These are phyloP conservation scores for Noccaea bulbosa DNA, from an alignment of 345 rosid genomes.

Conservation along the genomic window DNA sequence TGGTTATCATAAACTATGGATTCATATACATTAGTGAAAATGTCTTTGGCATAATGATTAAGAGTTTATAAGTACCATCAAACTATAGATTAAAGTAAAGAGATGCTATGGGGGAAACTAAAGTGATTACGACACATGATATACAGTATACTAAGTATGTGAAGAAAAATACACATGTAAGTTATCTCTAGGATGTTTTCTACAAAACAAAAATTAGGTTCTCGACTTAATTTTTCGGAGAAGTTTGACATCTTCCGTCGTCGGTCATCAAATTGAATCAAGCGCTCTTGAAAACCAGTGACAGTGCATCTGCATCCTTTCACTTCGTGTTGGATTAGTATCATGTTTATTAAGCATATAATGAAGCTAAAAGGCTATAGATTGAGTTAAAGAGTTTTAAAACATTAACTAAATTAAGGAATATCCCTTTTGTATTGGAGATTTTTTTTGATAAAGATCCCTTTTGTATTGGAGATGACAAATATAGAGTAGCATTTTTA, in stretches of 20 bases:
- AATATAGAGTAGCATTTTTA: slow-evolving; percentile 38
- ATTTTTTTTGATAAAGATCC: too few species aligned
- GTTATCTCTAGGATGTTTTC: slow-evolving; percentile 7
- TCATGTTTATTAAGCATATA: slow-evolving; percentile 5
- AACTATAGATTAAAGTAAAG: slow-evolving; percentile 13
- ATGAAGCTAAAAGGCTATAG: slow-evolving; percentile 9
- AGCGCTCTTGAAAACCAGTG: background rate
- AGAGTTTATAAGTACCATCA: slow-evolving; percentile 16
- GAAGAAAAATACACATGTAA: background rate
- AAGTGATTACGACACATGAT: slow-evolving; percentile 34
- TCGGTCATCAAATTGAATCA: background rate
- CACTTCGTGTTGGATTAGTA: slow-evolving; percentile 5
- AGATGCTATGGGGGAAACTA: slow-evolving; percentile 1
- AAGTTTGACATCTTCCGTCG: background rate
- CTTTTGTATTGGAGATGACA: slow-evolving; percentile 32
- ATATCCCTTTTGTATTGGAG: slow-evolving; percentile 27
- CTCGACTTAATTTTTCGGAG: background rate
- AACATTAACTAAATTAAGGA: slow-evolving; percentile 12
- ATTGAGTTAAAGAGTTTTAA: slow-evolving; percentile 1
- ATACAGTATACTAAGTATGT: background rate
- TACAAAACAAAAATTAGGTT: background rate
- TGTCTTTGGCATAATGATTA: slow-evolving; percentile 21
- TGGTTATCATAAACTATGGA: slow-evolving; percentile 24
- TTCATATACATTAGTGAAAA: background rate
- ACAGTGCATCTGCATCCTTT: background rate